phyloP scores from a whole-genome alignment of 371 early-diverging fungal species.

The Actinomortierella ambigua region DNA sequence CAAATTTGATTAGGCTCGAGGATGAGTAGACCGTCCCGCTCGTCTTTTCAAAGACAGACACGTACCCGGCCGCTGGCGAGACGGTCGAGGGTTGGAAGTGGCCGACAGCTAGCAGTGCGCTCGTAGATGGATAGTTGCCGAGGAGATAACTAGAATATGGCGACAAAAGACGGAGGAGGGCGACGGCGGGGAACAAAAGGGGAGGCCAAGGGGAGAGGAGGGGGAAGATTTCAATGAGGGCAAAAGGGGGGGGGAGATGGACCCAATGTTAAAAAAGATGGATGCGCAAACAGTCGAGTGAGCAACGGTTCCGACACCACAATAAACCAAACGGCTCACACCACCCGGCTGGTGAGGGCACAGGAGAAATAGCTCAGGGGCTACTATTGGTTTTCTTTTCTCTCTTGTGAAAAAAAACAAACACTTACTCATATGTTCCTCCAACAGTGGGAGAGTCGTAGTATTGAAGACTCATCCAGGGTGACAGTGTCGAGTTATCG shows the following conservation, averaged over 20 bases:
- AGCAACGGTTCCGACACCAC: too few relatives aligned
- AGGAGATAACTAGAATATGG: conserved; percentile 17
- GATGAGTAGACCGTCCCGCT: conserved; percentile 17
- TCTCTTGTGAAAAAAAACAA: conserved; percentile 2
- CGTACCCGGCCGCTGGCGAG: conserved; percentile 32
- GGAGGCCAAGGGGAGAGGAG: too few relatives aligned
- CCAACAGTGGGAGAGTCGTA: conserved; percentile 5
- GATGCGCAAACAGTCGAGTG: too few relatives aligned
- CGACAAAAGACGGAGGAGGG: too few relatives aligned
- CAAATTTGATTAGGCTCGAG: not conserved
- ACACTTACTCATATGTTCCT: conserved; percentile 26
- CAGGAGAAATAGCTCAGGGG: too few relatives aligned
- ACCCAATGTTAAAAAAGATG: not conserved
- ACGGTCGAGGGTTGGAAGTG: conserved; percentile 12
- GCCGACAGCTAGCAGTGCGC: conserved; percentile 21
- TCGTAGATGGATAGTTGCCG: conserved; percentile 12
- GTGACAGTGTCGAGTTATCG: conserved; percentile 4
- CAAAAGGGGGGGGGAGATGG: too few relatives aligned
- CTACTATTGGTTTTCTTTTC: too few relatives aligned
- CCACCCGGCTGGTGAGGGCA: too few relatives aligned
- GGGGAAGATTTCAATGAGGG: too few relatives aligned
- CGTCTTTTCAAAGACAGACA: conserved; percentile 24
- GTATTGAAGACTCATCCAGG: conserved; percentile 26
- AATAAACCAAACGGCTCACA: too few relatives aligned
- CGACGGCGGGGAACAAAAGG: too few relatives aligned